Base-by-base conservation (phyloP, 2,329 filamentous ascomycete genomes). In the Trichoderma hamatum region DNA sequence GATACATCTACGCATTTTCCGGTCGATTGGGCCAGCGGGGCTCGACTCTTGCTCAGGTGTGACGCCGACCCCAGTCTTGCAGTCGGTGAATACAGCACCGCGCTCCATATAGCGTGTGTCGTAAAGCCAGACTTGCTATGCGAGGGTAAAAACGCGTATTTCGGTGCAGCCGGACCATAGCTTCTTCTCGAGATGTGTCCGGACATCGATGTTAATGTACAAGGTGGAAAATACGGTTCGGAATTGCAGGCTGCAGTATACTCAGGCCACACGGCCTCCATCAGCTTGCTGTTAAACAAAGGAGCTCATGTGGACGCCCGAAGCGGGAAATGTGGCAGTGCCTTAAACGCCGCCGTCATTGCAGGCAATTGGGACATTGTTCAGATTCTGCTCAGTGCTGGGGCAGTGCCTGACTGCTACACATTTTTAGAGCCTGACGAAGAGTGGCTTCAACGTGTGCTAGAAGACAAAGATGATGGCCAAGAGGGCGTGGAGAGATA, bases 201-300 rank as follows among this genome's bases (percentile, higher is more conserved):
- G 11, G 24, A 30, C 46, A 51, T 67, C 36, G 60, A 72, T 32
- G 21, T 68, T 4, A 58, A 72, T 26, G 69, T 61, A 7, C 21
- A 61, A 19, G 65, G 71, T 5, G 67, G 71, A 24, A 1, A 21
- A 7, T 72, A 69, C 56, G 67, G 69, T 19, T 70, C 69, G 16
- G 69, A 69, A 30, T 70, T 74, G 3, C 67, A 70, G 49, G 69
- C 68, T 19, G 71, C 72, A 34, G 72, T 70, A 21, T 54, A 21
- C 52, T 43, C 32, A 3, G 66, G 62, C 43, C n/a, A 69, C 30
- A 43, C 28, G 24, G 21, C 61, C 16, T 36, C 61, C 2, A 34
- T 70, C 3, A 32, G 1, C 10, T 36, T 61, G 21, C 34, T 72
- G 10, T 62, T 73, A 13, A 46, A 30, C n/a, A 68, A 69, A 5